Base-by-base conservation (phyloP, 148 eudicot genomes). In the Spergularia bocconei region DNA sequence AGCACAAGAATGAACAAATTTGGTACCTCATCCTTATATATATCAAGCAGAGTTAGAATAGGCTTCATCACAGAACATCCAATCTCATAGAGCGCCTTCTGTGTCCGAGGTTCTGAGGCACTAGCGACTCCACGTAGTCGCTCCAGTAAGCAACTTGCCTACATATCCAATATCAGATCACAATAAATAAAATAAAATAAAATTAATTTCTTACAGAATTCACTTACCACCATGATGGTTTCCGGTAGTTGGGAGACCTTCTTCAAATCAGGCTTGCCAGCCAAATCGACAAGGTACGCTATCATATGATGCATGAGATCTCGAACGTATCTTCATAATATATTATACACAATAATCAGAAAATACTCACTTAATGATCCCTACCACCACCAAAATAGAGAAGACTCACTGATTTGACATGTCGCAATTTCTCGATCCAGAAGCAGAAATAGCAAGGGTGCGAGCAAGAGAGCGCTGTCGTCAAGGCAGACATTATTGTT, bases 121-220 rank as follows among this genome's bases (percentile, higher is more conserved):
- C 92, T 83, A 64, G 97, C 91, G 85, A 88, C 92, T 78, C 98
- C 98, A 81, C 96, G 94, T 78, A 95, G 89, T 62, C 98, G 91
- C 80, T 95, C 98, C 81, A 92, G 82, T 80, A 92, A 81, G 87
- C 97, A 95, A 75, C 87, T 88, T 67, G 92, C 90, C 98, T 95
- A 80, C 65, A 58, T 67, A 61, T 81, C 50, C 67, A 72, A 73
- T 23, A 41, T 13, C 21, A 20, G 20, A 48, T 69, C 14, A 66
- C n/a, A 73, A 21, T 4, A 63, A 52, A 36, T n/a, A 72, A 59
- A 51, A n/a, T 21, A 19, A 23, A 63, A 53, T n/a, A n/a, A 29
- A 65, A 20, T 29, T 47, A 13, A 19, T 15, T 71, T 20, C 19
- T 65, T 17, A 61, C 39, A 36, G 65, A 19, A 52, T 67, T 79